Percentiles rank a stretch among this genome's conserved stretches.
phyloP scores from a whole-genome alignment of 129 eudicot species.

The Erigeron canadensis region DNA sequence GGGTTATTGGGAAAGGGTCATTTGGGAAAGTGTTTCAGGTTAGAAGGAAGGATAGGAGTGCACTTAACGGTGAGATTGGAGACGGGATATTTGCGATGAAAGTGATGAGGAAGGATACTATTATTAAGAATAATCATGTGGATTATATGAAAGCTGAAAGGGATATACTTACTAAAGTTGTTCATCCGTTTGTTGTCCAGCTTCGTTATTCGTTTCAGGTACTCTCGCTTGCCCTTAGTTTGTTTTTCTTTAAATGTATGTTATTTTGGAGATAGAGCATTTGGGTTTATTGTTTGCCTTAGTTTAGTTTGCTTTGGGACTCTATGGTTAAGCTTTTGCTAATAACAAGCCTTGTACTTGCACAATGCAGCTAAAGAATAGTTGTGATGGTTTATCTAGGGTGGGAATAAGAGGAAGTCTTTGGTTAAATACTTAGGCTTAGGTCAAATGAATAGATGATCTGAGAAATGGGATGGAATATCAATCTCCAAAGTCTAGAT shows the following conservation, averaged over 20 bases:
- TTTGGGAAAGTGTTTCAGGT: conserved; percentile 95
- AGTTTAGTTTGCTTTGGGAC: not conserved
- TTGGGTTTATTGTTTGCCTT: no score
- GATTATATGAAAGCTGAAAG: conserved; percentile 97
- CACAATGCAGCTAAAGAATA: no score
- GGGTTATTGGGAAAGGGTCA: conserved; percentile 83
- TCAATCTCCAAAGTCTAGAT: no score
- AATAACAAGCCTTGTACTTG: not conserved
- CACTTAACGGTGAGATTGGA: conserved; percentile 40
- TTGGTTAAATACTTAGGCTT: no score
- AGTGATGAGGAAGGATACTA: conserved; percentile 87
- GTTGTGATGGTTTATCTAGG: no score
- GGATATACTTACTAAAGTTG: conserved; percentile 94
- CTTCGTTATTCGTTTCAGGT: conserved; percentile 98
- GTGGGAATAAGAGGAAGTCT: no score
- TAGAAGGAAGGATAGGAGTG: conserved; percentile 50
- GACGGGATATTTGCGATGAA: conserved; percentile 94
- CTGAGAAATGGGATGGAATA: no score
- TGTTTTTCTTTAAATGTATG: not conserved
- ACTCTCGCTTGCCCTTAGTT: not conserved
- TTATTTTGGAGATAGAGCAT: not conserved
- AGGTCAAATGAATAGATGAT: no score
- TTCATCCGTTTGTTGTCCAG: conserved; percentile 88
- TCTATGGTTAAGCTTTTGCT: not conserved
- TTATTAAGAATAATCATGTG: conserved; percentile 91